These are phyloP conservation scores for Ilyonectria destructans DNA, from an alignment of 2,329 filamentous ascomycete species.

Conservation along the genomic window DNA sequence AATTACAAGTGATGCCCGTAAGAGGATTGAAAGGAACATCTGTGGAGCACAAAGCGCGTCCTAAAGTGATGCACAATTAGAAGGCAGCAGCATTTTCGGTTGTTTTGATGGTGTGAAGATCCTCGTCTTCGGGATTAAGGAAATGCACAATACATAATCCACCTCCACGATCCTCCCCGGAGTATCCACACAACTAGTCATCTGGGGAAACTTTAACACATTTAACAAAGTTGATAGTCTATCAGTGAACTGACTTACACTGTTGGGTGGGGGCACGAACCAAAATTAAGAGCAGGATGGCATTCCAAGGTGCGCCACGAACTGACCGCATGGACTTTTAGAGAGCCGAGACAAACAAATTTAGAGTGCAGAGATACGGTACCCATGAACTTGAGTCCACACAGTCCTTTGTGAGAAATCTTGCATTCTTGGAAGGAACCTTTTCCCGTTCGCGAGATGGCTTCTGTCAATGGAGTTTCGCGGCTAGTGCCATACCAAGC, in stretches of 20 bases:
- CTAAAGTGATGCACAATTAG: background rate
- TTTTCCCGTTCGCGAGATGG: background rate
- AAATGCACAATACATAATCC: background rate
- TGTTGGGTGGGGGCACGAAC: background rate
- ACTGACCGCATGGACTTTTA: background rate
- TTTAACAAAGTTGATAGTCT: background rate
- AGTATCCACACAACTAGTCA: constrained; percentile 10
- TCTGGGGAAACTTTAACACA: constrained; percentile 6
- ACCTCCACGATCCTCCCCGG: constrained; percentile 13
- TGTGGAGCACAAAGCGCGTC: background rate
- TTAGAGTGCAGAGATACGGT: background rate
- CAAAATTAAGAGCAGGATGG: background rate
- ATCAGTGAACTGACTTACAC: background rate
- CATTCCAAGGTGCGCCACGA: background rate
- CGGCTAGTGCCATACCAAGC: background rate
- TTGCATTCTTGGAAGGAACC: background rate
- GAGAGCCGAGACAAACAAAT: background rate
- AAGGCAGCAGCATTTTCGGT: constrained; percentile 11
- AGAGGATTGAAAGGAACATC: background rate
- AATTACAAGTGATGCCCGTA: background rate
- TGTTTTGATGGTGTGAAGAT: background rate
- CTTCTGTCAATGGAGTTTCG: background rate
- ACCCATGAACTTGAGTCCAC: background rate
- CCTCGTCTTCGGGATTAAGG: background rate
- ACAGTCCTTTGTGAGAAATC: background rate